Base-by-base conservation (phyloP, 2,329 filamentous ascomycete species). In the Immersiporthe knoxdaviesiana region DNA sequence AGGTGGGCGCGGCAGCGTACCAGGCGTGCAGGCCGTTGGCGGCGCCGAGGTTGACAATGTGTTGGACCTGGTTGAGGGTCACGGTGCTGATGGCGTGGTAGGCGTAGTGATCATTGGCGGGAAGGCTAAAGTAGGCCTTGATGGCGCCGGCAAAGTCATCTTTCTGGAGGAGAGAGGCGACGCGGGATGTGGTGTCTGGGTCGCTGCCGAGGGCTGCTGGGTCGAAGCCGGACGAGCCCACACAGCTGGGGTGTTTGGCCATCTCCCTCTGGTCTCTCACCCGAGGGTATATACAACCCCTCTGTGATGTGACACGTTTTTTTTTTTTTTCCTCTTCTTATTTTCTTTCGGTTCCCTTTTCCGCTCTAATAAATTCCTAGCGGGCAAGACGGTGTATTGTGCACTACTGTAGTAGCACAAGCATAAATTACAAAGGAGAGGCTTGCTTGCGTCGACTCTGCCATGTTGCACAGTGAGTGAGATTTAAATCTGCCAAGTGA, bases 51-150 rank as follows among this genome's bases (percentile, higher is more conserved):
- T 74, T 74, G 54, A 87, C 78, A 41, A 81, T 76, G n/a, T 78
- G 79, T 74, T 87, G 84, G 2, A 82, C 84, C 73, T 86, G 79
- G 41, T 78, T 77, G 41, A 87, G 79, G 61, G 79, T 83, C 63
- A 87, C 83, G 72, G 82, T 83, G 54, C 81, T 80, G 69, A 83
- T 81, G 71, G 84, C 85, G 76, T 86, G 83, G 75, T 87, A 87
- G 62, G 82, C 81, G 73, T 85, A 87, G 24, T 73, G 70, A 72
- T 87, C 84, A 67, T 74, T 74, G 27, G 79, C 76, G 3, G 83
- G 80, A 27, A 87, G 78, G 60, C 78, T 72, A 67, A 87, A 82
- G 69, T 84, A 80, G 27, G 77, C 74, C 65, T 79, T 75, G 69
- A 83, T 81, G 70, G 85, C 84, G 63, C 75, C 76, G 72, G 80